phyloP scores from a whole-genome alignment of 768 basidiomycete genomes.

The Suillus fuscotomentosus region DNA sequence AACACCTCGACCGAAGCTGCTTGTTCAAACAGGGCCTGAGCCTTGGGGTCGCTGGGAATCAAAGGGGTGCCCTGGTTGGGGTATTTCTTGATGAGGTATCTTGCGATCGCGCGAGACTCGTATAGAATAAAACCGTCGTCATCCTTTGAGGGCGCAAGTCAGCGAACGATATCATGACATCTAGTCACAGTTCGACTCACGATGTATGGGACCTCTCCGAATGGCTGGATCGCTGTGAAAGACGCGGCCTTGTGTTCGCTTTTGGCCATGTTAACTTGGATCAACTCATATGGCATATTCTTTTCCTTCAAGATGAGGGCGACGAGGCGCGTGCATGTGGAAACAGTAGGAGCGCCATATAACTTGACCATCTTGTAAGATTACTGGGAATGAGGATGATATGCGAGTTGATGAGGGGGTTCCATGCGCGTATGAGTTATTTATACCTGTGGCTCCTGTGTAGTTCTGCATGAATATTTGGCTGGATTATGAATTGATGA shows the following conservation, averaged over 20 bases:
- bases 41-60: slow-evolving; percentile 43
- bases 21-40: slow-evolving; percentile 31
- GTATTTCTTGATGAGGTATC: slow-evolving; percentile 59
- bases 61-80: slow-evolving; percentile 47
- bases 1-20: slow-evolving; percentile 44
- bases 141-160: slow-evolving; percentile 28
- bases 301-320: slow-evolving; percentile 54
- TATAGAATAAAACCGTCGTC: slow-evolving; percentile 65
- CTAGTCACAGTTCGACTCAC: slow-evolving; percentile 13
- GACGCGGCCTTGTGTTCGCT: slow-evolving; percentile 46
- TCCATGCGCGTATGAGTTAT: not conserved
- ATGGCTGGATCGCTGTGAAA: slow-evolving; percentile 53
- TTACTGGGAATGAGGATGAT: not conserved
- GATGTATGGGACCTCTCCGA: slow-evolving; percentile 51
- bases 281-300: slow-evolving; percentile 52
- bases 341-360: slow-evolving; percentile 27
- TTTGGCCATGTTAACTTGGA: slow-evolving; percentile 41
- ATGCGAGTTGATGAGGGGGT: not conserved
- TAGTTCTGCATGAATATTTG: too few relatives aligned
- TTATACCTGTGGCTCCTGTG: not conserved
- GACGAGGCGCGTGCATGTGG: slow-evolving; percentile 53
- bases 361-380: slow-evolving; percentile 33
- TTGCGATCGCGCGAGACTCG: slow-evolving; percentile 59
- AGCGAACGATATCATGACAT: not conserved
- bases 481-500: too few relatives aligned